Conservation (phyloP, 2,329 filamentous ascomycete species). For the Emmonsia crescens region DNA sequence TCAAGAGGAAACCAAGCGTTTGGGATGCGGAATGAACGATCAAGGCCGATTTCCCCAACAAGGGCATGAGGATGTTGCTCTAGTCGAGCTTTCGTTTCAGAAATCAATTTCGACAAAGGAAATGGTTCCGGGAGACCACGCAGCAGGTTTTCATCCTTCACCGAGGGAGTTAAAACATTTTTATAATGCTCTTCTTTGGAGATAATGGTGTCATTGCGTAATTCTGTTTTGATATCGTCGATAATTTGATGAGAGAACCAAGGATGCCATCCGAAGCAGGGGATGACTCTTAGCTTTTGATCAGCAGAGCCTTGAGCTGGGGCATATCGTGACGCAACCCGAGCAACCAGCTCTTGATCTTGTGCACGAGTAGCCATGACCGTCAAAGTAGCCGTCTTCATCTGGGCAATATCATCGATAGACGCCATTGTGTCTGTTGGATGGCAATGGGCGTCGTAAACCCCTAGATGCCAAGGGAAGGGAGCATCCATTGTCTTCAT, state of each 20-base stretch:
- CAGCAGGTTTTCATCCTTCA: slow-evolving; percentile 40
- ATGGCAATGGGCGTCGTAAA: slow-evolving; percentile 57
- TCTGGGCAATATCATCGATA: slow-evolving; percentile 42
- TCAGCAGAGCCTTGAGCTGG: slow-evolving; percentile 14
- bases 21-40: slow-evolving; percentile 51
- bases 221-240: slow-evolving; percentile 29
- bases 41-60: slow-evolving; percentile 53
- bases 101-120: slow-evolving; percentile 42
- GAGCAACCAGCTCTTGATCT: slow-evolving; percentile 49
- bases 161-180: slow-evolving; percentile 33
- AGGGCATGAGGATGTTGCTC: slow-evolving; percentile 43
- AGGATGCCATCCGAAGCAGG: slow-evolving; percentile 58
- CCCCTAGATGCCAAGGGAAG: slow-evolving; percentile 53
- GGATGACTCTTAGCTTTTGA: slow-evolving; percentile 35
- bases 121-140: slow-evolving; percentile 43
- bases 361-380: slow-evolving; percentile 53
- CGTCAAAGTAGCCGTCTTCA: slow-evolving; percentile 49
- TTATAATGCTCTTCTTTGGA: slow-evolving; percentile 42
- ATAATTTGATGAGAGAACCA: slow-evolving; percentile 57
- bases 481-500: not conserved
- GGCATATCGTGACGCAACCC: slow-evolving; percentile 8
- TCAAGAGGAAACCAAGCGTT: slow-evolving; percentile 35
- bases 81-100: slow-evolving; percentile 40
- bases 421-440: slow-evolving; percentile 54
- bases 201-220: not conserved